Percentiles rank a stretch among this genome's conserved stretches.
These are phyloP conservation scores for Rhizoctonia solani DNA, from an alignment of 1,284 basidiomycete species.

Conservation along the genomic window DNA sequence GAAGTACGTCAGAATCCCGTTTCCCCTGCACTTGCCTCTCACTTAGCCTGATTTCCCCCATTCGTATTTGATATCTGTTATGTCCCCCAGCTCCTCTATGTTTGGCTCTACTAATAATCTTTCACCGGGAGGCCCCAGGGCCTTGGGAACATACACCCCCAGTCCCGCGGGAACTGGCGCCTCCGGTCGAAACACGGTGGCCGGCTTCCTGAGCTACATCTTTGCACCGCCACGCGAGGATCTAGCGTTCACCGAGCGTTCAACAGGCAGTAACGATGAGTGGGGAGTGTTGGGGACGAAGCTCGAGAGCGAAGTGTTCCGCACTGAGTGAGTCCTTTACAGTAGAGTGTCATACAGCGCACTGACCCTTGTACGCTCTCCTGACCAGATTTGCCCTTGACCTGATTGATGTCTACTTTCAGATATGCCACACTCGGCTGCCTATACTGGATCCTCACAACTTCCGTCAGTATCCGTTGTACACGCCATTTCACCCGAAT, in stretches of 20 bases:
- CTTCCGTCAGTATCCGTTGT: constrained; percentile 71
- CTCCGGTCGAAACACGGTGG: constrained; percentile 56
- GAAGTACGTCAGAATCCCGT: constrained; percentile 1
- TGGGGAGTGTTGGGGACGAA: constrained; percentile 74
- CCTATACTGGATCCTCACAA: constrained; percentile 38
- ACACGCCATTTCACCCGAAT: constrained; percentile 58
- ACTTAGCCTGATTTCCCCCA: background rate
- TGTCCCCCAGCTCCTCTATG: constrained; percentile 8
- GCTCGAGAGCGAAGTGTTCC: constrained; percentile 69
- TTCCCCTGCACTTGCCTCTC: background rate
- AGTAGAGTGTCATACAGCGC: background rate
- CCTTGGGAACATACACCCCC: constrained; percentile 7
- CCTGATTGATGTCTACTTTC: constrained; percentile 86
- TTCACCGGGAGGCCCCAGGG: constrained; percentile 7
- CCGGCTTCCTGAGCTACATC: constrained; percentile 71
- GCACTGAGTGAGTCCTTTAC: constrained; percentile 65
- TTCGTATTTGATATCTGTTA: background rate
- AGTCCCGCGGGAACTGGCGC: constrained; percentile 28
- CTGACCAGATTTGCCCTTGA: constrained; percentile 76
- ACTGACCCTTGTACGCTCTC: constrained; percentile 27
- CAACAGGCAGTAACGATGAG: constrained; percentile 49
- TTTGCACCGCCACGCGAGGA: constrained; percentile 58
- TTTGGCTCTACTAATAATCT: constrained; percentile 10
- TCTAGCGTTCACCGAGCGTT: constrained; percentile 33
- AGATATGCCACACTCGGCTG: constrained; percentile 43